Base-by-base conservation (phyloP, 495 filamentous ascomycete genomes). In the Rhizodiscina lignyota region DNA sequence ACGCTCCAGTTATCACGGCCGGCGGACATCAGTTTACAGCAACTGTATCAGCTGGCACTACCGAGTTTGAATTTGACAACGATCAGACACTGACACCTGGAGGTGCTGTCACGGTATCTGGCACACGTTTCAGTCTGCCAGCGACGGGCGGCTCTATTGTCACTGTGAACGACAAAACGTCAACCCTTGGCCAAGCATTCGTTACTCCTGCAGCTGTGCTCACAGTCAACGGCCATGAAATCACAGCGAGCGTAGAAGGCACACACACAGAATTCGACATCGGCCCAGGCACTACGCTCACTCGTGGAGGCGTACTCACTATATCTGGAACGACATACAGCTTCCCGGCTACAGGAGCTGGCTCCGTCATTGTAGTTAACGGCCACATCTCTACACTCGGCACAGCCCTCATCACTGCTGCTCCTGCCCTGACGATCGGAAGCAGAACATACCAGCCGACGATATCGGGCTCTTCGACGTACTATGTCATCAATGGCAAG, bases 321-420 rank as follows among this genome's bases (percentile, higher is more conserved):
- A 18, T 49, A 5, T 36, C 34, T 11, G 46, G 46, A 12, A 49
- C 39, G 6, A 43, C 36, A 2, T 43, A 23, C 43, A 39, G 34
- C 18, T 31, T 49, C 39, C 35, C 44, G 21, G 46, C 35, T n/a
- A 38, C 42, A 11, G 41, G 41, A 15, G 29, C 38, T 21, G 38
- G 38, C 0, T 35, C 42, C 21, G 43, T 49, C 18, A 32, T 49
- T 8, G 30, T 32, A 5, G 16, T 32, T 18, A 35, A 35, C 19
- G 33, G 33, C 12, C 17, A 35, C 8, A 32, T 18, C 8, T 32
- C 30, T 10, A 35, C 33, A 5, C 5, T 21, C 17, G 33, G 18
- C 11, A 8, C 8, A 8, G 18, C 10, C 17, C 5, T 12, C 5
- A 23, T 24, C 5, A 35, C 19, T 5, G 19, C 17, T 5, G 17